Percentiles rank a stretch among this genome's conserved stretches.
These are phyloP conservation scores for Trichoderma orchidacearum DNA, from an alignment of 495 filamentous ascomycete genomes.

Conservation along the genomic window DNA sequence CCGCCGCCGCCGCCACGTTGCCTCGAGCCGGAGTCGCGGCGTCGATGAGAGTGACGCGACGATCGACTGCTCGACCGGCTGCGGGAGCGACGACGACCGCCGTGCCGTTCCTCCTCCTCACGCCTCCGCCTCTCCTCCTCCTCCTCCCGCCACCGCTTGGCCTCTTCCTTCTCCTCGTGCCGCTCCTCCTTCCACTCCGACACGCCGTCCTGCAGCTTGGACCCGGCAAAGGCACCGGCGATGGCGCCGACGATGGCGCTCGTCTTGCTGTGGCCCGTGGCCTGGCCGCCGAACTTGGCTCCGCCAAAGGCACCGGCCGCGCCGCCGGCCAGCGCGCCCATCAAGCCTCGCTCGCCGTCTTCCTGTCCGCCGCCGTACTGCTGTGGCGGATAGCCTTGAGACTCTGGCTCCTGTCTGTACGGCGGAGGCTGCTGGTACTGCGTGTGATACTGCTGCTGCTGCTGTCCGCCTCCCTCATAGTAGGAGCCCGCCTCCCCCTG, in stretches of 20 bases:
- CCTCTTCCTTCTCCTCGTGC: constrained; percentile 15
- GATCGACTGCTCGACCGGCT: constrained; percentile 13
- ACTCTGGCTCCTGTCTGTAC: constrained; percentile 4
- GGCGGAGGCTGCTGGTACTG: constrained; percentile 8
- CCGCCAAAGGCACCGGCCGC: constrained; percentile 19
- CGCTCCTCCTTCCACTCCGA: constrained; percentile 22
- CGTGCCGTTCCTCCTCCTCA: constrained; percentile 2
- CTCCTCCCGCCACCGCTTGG: constrained; percentile 4
- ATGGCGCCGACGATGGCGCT: constrained; percentile 17
- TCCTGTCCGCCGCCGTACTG: not conserved
- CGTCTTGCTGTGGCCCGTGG: constrained; percentile 14
- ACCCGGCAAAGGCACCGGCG: constrained; percentile 20
- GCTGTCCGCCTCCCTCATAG: not conserved
- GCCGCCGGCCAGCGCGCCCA: constrained; percentile 19
- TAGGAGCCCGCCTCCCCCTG: not conserved
- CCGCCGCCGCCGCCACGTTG: constrained; percentile 3
- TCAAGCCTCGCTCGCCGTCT: constrained; percentile 18
- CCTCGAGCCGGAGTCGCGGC: constrained; percentile 14
- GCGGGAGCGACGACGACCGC: not conserved
- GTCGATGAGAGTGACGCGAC: constrained; percentile 15
- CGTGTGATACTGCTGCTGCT: constrained; percentile 7
- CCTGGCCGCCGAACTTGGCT: constrained; percentile 18
- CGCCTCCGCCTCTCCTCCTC: constrained; percentile 5
- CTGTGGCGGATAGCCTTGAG: not conserved
- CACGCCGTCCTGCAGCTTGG: constrained; percentile 22